Evolutionary conservation across 768 basidiomycete genomes (phyloP).

Genomic region (Heimioporus sp.): DNA sequence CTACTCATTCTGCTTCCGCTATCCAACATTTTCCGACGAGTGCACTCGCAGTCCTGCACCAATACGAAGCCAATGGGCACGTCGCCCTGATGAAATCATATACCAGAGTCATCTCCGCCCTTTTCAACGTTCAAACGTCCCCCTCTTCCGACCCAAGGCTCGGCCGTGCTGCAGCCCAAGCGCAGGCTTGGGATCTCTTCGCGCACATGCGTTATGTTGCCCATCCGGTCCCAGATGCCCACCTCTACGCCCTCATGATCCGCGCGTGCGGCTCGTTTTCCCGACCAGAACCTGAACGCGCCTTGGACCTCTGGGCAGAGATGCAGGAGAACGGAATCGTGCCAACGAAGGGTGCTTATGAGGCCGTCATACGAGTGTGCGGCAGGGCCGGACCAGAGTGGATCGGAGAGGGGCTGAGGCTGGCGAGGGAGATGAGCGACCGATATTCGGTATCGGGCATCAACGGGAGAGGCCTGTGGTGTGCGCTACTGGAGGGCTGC

Average conservation of each 20-base stretch:
- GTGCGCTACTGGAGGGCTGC: constrained; percentile 85
- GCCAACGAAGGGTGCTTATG: constrained; percentile 72
- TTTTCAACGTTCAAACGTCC: constrained; percentile 44
- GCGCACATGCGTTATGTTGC: constrained; percentile 96
- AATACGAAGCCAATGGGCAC: constrained; percentile 61
- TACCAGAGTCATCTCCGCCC: constrained; percentile 59
- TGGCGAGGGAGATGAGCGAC: constrained; percentile 87
- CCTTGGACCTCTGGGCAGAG: constrained; percentile 90
- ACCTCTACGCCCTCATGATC: constrained; percentile 85
- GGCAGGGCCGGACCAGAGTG: constrained; percentile 65
- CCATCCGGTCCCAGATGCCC: constrained; percentile 72
- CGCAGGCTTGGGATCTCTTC: constrained; percentile 93
- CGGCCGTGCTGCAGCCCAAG: constrained; percentile 48
- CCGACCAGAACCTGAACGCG: constrained; percentile 81
- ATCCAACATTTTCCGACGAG: constrained; percentile 49
- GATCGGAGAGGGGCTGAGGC: constrained; percentile 79
- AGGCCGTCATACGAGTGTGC: constrained; percentile 80
- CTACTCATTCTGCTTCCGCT: background rate
- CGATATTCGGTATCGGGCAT: constrained; percentile 39
- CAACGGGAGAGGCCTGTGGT: constrained; percentile 62
- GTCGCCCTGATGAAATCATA: constrained; percentile 77
- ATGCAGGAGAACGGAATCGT: constrained; percentile 74
- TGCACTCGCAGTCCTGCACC: constrained; percentile 67
- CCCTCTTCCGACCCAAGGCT: constrained; percentile 24
- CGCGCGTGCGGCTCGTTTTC: constrained; percentile 68